Percentiles rank a stretch among this genome's conserved stretches.
These are phyloP conservation scores for Globisporangium lucens DNA, from an alignment of 352 stramenopile species.

Conservation along the genomic window DNA sequence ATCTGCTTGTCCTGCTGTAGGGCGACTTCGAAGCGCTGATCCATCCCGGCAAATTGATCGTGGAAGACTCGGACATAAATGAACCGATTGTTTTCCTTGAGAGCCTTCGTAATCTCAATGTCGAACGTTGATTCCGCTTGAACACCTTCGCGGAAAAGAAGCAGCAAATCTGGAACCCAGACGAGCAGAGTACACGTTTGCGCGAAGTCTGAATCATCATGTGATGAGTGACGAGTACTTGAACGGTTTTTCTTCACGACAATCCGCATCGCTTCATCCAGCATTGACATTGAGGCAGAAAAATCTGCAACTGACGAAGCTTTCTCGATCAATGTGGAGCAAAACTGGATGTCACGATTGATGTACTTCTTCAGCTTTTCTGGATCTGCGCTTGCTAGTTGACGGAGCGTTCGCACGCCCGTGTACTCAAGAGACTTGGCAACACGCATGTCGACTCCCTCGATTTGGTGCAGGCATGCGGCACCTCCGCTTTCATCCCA, in stretches of 20 bases:
- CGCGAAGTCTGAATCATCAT: not conserved
- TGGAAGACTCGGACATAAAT: slow-evolving; percentile 28
- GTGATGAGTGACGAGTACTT: not conserved
- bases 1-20: not conserved
- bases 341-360: slow-evolving; percentile 16
- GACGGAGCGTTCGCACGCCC: slow-evolving; percentile 24
- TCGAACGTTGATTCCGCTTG: slow-evolving; percentile 3
- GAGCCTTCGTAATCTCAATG: not conserved
- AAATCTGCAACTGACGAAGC: slow-evolving; percentile 22
- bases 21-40: slow-evolving; percentile 18
- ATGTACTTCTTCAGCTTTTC: slow-evolving; percentile 19
- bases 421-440: slow-evolving; percentile 26
- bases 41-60: slow-evolving; percentile 23
- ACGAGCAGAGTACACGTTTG: slow-evolving; percentile 19
- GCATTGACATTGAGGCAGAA: slow-evolving; percentile 4
- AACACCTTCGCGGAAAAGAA: slow-evolving; percentile 21
- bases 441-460: slow-evolving; percentile 16
- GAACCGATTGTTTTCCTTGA: slow-evolving; percentile 3
- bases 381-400: slow-evolving; percentile 22
- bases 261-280: slow-evolving; percentile 1
- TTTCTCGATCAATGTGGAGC: slow-evolving; percentile 16
- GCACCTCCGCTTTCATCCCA: slow-evolving; percentile 25
- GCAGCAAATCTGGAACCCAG: slow-evolving; percentile 14
- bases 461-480: slow-evolving; percentile 21
- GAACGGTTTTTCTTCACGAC: not conserved